phyloP scores from a whole-genome alignment of 139 green algal species.

The Mesotaenium endlicherianum region DNA sequence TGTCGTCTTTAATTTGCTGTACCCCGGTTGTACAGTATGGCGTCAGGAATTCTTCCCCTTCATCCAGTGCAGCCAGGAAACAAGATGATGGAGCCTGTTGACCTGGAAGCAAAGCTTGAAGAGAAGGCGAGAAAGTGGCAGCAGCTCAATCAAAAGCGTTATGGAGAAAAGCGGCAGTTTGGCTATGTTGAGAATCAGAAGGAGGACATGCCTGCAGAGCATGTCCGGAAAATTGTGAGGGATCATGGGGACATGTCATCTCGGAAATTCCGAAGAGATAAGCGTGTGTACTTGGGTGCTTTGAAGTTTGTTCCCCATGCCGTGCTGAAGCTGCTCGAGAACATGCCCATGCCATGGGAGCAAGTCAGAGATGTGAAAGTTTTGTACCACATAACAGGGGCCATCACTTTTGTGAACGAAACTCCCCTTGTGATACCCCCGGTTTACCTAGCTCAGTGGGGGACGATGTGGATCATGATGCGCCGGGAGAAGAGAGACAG shows the following conservation, averaged over 20 bases:
- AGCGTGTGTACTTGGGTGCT: constrained; percentile 97
- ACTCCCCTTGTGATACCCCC: constrained; percentile 96
- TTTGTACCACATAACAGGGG: constrained; percentile 98
- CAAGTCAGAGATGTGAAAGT: constrained; percentile 93
- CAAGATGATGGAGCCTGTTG: no score
- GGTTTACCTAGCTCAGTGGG: constrained; percentile 96
- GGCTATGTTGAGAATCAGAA: constrained; percentile 89
- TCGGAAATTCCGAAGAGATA: constrained; percentile 96
- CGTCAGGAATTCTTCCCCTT: no score
- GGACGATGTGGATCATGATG: constrained; percentile 99
- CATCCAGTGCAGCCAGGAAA: no score
- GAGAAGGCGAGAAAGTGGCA: constrained; percentile 93
- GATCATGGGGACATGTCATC: constrained; percentile 98
- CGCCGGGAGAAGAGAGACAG: constrained; percentile 96
- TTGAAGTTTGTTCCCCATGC: constrained; percentile 99
- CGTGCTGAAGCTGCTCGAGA: constrained; percentile 99
- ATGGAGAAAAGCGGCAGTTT: constrained; percentile 86
- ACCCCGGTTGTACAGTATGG: no score
- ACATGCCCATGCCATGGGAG: constrained; percentile 99
- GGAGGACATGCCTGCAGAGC: constrained; percentile 97
- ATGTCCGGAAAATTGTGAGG: constrained; percentile 95
- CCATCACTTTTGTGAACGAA: constrained; percentile 99
- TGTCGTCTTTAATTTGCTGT: no score
- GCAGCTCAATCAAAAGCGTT: constrained; percentile 87
- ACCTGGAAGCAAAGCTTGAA: constrained; percentile 36